Conservation (phyloP, 352 stramenopile species). For the Hyaloperonospora brassicae region DNA sequence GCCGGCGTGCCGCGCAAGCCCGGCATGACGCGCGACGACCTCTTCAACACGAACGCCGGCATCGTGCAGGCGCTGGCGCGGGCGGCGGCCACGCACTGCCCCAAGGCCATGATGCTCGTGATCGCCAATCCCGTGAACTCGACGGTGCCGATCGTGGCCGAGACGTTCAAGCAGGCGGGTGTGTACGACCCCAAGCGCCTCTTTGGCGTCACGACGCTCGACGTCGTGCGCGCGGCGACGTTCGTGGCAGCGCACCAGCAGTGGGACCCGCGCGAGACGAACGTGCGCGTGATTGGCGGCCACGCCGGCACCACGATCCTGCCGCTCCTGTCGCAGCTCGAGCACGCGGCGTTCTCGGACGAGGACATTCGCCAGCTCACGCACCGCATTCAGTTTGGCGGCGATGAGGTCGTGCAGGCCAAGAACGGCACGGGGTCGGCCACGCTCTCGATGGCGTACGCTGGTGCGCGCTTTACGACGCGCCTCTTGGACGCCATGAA, state of each 20-base stretch:
- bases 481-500: conserved; percentile 92
- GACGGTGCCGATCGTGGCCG: conserved; percentile 98
- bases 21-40: conserved; percentile 93
- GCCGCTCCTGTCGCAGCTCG: conserved; percentile 95
- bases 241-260: conserved; percentile 85
- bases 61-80: conserved; percentile 96
- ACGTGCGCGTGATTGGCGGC: conserved; percentile 96
- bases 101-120: conserved; percentile 93
- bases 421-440: conserved; percentile 97
- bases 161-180: conserved; percentile 94
- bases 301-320: conserved; percentile 99
- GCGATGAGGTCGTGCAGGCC: conserved; percentile 93
- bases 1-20: conserved; percentile 98
- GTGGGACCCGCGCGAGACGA: conserved; percentile 67
- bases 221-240: conserved; percentile 96
- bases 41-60: conserved; percentile 93
- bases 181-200: conserved; percentile 97
- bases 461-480: conserved; percentile 91
- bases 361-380: conserved; percentile 93
- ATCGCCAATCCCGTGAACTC: conserved; percentile 99
- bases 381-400: conserved; percentile 92
- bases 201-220: conserved; percentile 97
- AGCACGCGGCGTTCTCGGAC: conserved; percentile 88
- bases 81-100: conserved; percentile 92
- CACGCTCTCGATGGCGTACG: conserved; percentile 99